Conservation (phyloP, 805 yeast species). For the Ogataea trehalophila region DNA sequence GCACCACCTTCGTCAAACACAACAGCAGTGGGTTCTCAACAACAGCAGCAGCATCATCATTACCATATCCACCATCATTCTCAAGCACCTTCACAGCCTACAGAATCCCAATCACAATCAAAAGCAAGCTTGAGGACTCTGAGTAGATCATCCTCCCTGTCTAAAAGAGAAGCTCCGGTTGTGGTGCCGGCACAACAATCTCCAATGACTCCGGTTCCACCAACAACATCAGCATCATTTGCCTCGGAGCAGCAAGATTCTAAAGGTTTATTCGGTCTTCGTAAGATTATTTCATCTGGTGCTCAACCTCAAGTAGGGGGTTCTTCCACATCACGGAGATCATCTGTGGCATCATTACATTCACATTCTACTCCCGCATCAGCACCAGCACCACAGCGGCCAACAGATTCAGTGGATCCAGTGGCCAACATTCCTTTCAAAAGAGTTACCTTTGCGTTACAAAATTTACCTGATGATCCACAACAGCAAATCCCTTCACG, state of each 20-base stretch:
- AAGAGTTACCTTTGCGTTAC: constrained; percentile 49
- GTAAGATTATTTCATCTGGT: constrained; percentile 10
- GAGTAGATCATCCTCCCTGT: too few species aligned
- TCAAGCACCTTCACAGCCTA: background rate
- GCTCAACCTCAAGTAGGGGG: background rate
- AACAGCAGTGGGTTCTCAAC: background rate
- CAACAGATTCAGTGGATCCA: background rate
- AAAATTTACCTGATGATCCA: constrained; percentile 45
- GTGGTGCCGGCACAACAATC: too few species aligned
- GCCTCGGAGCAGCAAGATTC: constrained; percentile 7
- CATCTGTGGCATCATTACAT: constrained; percentile 9
- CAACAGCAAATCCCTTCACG: constrained; percentile 60
- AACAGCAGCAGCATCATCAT: background rate
- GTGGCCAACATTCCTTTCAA: constrained; percentile 33
- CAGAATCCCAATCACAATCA: constrained; percentile 2
- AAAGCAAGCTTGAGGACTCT: background rate
- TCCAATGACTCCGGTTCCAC: background rate
- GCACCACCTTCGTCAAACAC: background rate
- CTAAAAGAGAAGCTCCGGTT: too few species aligned
- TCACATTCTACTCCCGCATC: background rate
- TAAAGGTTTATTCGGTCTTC: constrained; percentile 16
- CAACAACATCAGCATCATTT: background rate
- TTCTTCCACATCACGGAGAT: background rate
- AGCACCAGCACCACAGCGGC: background rate
- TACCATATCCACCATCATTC: too few species aligned